phyloP scores from a whole-genome alignment of 306 rosid species.

The Begonia masoniana region DNA sequence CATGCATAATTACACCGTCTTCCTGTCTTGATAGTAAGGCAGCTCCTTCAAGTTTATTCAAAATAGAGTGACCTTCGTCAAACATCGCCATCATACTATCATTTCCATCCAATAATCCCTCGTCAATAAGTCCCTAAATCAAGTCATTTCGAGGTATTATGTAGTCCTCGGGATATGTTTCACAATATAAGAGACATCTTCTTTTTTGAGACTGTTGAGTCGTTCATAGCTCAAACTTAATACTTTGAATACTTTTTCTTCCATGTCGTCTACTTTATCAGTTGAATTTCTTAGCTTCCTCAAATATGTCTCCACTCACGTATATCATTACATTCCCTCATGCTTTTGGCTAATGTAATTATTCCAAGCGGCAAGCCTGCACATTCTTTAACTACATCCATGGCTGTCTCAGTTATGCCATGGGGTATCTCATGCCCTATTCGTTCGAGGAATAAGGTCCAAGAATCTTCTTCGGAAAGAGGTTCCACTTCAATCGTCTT shows the following conservation, averaged over 20 bases:
- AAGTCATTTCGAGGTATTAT: slow-evolving; percentile 5
- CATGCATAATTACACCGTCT: slow-evolving; percentile 11
- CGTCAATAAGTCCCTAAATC: slow-evolving; percentile 11
- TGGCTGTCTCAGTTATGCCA: not conserved
- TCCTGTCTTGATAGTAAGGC: not conserved
- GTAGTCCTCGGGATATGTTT: slow-evolving; percentile 15
- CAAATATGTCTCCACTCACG: too few species aligned
- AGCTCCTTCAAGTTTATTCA: slow-evolving; percentile 6
- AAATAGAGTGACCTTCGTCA: slow-evolving; percentile 6
- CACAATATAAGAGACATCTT: slow-evolving; percentile 9
- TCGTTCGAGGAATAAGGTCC: too few species aligned
- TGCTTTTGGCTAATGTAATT: not conserved
- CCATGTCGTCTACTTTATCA: slow-evolving; percentile 8
- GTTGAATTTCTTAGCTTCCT: not conserved
- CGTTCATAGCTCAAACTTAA: slow-evolving; percentile 15
- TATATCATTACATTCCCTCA: not conserved
- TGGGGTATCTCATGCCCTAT: not conserved
- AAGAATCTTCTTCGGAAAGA: too few species aligned
- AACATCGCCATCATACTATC: slow-evolving; percentile 5
- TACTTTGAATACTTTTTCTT: slow-evolving; percentile 11
- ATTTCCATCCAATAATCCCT: slow-evolving; percentile 11
- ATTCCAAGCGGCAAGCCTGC: too few species aligned
- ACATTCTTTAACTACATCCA: not conserved
- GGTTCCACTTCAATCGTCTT: too few species aligned
- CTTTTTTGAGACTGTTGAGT: slow-evolving; percentile 3